Base-by-base conservation (phyloP, 2,329 filamentous ascomycete species). In the Fusarium sp. region DNA sequence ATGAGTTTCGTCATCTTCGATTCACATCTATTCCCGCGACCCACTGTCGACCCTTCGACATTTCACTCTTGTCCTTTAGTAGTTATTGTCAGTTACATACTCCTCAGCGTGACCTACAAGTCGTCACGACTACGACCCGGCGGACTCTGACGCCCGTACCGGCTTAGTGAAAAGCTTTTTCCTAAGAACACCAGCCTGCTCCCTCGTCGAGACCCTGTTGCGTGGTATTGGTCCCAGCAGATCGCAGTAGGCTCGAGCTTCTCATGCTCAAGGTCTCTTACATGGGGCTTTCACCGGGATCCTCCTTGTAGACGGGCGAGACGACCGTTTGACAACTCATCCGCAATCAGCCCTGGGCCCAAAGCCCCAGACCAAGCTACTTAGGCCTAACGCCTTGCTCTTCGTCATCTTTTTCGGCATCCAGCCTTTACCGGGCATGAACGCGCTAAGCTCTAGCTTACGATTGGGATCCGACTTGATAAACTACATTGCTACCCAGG, bases 211-310 rank as follows among this genome's bases (percentile, higher is more conserved):
- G 76, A 79, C 80, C 80, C 78, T 82, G 79, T 79, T 80, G 79
- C 77, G 78, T 80, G 81, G 77, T 75, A 76, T 72, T 76, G 65
- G 62, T 75, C 76, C 75, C 73, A 78, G 77, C 73, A 78, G 78
- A 77, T 78, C 75, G 74, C 48, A 74, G 80, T 80, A 78, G 80
- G 81, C 78, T 78, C 77, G 78, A 79, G 80, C 79, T 79, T 81
- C 77, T 80, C 77, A 79, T 77, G 76, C 77, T 77, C 74, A 75
- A 79, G 76, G 74, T 74, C 77, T 77, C 74, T 74, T 78, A 76
- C 79, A 79, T 77, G 76, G 78, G 67, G 72, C 63, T 64, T 72
- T 65, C 75, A 69, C 81, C 74, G 75, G 81, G 82, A 80, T 82
- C 75, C 73, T 80, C 81, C 82, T 75, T 77, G 81, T 78, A 80